Evolutionary conservation across 345 rosid genomes (phyloP), one percentile per base, ranked within the genome.

Genomic region (Melastoma malabathricum): DNA sequence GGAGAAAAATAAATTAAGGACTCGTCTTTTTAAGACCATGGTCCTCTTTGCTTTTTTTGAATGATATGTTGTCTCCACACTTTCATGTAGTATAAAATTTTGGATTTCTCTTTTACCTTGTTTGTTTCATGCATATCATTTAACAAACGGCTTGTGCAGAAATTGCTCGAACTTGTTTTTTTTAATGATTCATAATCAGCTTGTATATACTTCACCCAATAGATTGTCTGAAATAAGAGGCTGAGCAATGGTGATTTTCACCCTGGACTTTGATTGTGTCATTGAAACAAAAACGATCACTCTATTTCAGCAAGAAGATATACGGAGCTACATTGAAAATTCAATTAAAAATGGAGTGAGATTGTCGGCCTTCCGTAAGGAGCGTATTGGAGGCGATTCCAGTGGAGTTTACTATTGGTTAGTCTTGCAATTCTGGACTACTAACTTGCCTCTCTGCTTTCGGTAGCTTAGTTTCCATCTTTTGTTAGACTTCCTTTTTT

Each of bases 321-420:
- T 85, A 59, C 77, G 82, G 62, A 78, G 72, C 75, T 85, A 79
- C 72, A 88, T 93, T 60, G 99, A 93, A 67, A 83, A 65, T 71
- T 85, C 97, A 41, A 59, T 93, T 27, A 93, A 88, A 68, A 81
- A 79, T 61, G 95, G 97, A 43, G 73, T 77, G 59, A 94, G 75
- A 57, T 87, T 85, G 64, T 71, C 94, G 52, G 64, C 70, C 53
- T 88, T 93, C 50, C 95, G 99, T 43, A 88, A 76, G 77, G 96
- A 88, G 55, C 97, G 97, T 18, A 38, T 74, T 53, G 99, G 99
- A 61, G 99, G 99, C 60, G 97, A 88, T 77, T 88, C 92, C 27
- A 76, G 80, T 65, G 99, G 97, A 70, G 75, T 88, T 59, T 80
- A 73, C 72, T 93, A 81, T 60, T 93, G 97, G 99, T 93, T 63